Evolutionary conservation across 257 asterid species (phyloP), one percentile per base, ranked within the genome.

Genomic region (Handroanthus guayacan): DNA sequence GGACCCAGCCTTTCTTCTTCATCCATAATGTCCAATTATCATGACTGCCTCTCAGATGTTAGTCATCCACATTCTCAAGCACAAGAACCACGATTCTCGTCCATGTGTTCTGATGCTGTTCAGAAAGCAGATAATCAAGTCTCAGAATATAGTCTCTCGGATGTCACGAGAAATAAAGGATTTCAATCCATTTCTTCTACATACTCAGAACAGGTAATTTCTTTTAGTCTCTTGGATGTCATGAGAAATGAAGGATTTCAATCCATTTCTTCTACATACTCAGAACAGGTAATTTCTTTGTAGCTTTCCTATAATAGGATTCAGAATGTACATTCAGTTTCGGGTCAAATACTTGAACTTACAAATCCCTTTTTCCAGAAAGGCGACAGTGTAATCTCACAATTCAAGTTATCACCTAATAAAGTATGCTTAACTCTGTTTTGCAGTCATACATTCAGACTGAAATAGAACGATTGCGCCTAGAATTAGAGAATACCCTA

Each of bases 381-480:
- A 61, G 48, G 72, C 45, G 36, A 65, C 20, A 50, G 39, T 63
- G 72, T n/a, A 48, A 44, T 34, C 47, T 18, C 8, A 5, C 78
- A 67, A 44, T 25, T 55, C 25, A 52, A 39, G 74, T 39, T 48
- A 39, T 82, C 48, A 69, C 80, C 72, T 75, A 73, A 51, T 9
- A 31, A 67, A 54, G 60, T 72, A 25, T 25, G 6, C 57, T 50
- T 72, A 7, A 71, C 64, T 79, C 57, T 81, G 67, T 51, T 78
- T 48, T 79, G 75, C 94, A 82, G 92, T 80, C 87, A 55, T 85
- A 82, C 45, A 54, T 69, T 74, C 87, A 81, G 71, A 83, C 86
- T 69, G 98, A 94, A 84, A 79, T 87, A n/a, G 91, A 82, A 70
- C 75, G 65, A 70, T 70, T 92, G 84, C 92, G 87, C 51, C 82